Evolutionary conservation across 164 flowering plant genomes (phyloP), one percentile per base, ranked within the genome.

Genomic region (Stephania yunnanensis): DNA sequence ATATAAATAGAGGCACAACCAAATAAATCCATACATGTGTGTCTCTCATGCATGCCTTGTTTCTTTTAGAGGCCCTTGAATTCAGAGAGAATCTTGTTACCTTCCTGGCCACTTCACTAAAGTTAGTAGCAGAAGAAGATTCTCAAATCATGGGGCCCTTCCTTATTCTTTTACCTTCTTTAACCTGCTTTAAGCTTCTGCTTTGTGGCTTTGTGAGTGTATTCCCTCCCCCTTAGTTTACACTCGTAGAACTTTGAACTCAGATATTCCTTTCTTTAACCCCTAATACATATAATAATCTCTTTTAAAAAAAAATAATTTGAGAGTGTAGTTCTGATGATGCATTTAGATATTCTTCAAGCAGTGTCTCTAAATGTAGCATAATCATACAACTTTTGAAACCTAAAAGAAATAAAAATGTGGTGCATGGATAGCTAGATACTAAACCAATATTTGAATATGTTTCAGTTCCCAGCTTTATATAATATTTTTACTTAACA

Each of bases 71-170:
- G 42, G 42, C 1, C 12, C 67, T 20, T 71, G 13, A 20, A 75
- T 50, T 73, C 42, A 52, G 72, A 74, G 80, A 82, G 94, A 90
- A 92, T 90, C 92, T 88, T 79, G 75, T 74, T 92, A 84, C 88
- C 97, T 89, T 92, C 88, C 80, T 63, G 80, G 74, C 92, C 90
- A 92, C 93, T 92, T 89, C 87, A 84, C 76, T 88, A 90, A 90
- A 90, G 90, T 77, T 73, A 83, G 86, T 81, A 83, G 89, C 90
- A 89, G 89, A 84, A 86, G 89, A 81, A 89, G 97, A 90, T 92
- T 90, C 94, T 79, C 84, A 68, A 30, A 19, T 65, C 70, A 68
- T 70, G 74, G 75, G 73, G 76, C 81, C 74, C 86, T 76, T 70
- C 78, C 11, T 17, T 84, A 89, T 87, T 86, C 82, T 85, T 73